Evolutionary conservation across 805 yeast species (phyloP).

Genomic region (Jamesozyma piceae): DNA sequence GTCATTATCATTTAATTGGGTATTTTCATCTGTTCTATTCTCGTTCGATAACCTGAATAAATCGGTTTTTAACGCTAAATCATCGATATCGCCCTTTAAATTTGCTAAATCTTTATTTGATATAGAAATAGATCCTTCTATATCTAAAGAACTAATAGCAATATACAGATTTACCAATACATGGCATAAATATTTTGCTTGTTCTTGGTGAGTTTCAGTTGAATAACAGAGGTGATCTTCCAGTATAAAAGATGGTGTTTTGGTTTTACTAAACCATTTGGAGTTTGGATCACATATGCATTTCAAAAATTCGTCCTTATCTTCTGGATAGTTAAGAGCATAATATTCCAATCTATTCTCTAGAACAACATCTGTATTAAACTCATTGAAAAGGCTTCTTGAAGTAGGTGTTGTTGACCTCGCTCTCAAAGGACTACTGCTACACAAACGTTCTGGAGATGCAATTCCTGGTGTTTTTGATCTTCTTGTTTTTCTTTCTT

Average conservation of each 20-base stretch:
- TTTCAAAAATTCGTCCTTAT: constrained; percentile 9
- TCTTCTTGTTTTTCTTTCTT: constrained; percentile 6
- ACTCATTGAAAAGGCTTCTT: constrained; percentile 5
- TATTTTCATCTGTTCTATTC: constrained; percentile 30
- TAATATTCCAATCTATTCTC: constrained; percentile 33
- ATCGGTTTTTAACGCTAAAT: constrained; percentile 46
- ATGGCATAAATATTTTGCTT: constrained; percentile 64
- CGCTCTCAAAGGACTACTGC: constrained; percentile 6
- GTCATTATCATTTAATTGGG: constrained; percentile 34
- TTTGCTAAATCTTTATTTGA: constrained; percentile 58
- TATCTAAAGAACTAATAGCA: constrained; percentile 64
- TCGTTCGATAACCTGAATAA: constrained; percentile 29
- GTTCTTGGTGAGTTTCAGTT: constrained; percentile 58
- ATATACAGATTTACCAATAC: constrained; percentile 73
- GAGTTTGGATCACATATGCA: constrained; percentile 28
- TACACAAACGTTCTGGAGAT: constrained; percentile 4
- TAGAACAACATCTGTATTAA: constrained; percentile 18
- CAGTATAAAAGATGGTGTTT: constrained; percentile 28
- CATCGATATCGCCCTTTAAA: constrained; percentile 32
- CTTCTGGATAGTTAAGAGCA: constrained; percentile 44
- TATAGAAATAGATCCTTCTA: constrained; percentile 59
- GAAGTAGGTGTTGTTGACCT: constrained; percentile 19
- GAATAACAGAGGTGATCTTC: constrained; percentile 57
- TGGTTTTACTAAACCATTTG: constrained; percentile 33
- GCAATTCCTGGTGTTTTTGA: constrained; percentile 10